Base-by-base conservation (phyloP, 73 alveolate species). In the Paramecium bursaria region DNA sequence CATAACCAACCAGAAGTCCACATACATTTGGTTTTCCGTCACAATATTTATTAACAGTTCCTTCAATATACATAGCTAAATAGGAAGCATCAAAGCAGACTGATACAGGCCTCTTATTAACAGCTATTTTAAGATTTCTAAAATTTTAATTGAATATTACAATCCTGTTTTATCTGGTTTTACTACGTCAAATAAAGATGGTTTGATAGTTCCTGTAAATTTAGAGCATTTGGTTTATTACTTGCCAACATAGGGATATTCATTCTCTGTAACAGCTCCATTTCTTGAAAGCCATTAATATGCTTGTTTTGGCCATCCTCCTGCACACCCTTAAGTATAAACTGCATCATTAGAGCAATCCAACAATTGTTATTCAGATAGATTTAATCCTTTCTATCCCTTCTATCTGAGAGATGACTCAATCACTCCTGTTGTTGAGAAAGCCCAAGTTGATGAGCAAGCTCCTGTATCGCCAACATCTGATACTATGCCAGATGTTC, bases 1-100 rank as follows among this genome's bases (percentile, higher is more conserved):
- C 76, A 31, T 92, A 94, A 29, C 97, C 98, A 39, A 92, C 95
- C 26, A 92, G 80, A 22, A 86, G 33, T 26, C 94, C 97, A 55
- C 95, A 95, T 75, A 92, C 95, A 48, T 92, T 35, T 4, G 27
- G 14, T 19, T 14, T 11, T 35, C 46, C 82, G 2, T 31, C 19
- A 42, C 82, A 67, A 67, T 67, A 42, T 19, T 67, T 3, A 67
- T 67, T 67, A 39, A 67, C 35, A 19, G 44, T 47, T 19, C 39
- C 82, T 11, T 11, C 30, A 0, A 3, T 19, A 19, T 39, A 67
- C n/a, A 17, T 17, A 48, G 27, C 27, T 2, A 57, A 14, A 30
- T 57, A 30, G 6, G 76, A 57, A 27, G 76, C 76, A 57, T 57
- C 33, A 57, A 57, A 57, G 17, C 76, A 57, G n/a, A 29, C 76